A percentile compares a stretch with the other conserved stretches of the same genome.
Evolutionary conservation across 2,329 filamentous ascomycete species (phyloP).

Genomic region (Cercospora citrullina): DNA sequence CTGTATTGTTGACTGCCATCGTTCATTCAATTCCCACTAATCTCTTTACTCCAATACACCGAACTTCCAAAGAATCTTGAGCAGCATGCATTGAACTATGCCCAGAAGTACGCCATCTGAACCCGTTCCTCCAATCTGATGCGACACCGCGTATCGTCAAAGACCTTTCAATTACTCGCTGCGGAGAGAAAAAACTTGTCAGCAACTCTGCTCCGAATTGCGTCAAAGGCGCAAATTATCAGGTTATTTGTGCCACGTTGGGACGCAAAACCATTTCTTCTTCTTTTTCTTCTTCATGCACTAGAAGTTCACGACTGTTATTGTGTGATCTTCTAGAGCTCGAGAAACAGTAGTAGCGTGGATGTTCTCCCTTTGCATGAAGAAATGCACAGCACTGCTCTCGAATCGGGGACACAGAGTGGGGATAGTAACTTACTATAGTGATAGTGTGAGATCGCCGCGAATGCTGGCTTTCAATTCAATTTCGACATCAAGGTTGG

Average conservation of each 20-base stretch:
- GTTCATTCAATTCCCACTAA: not conserved
- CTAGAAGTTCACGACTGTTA: slow-evolving; percentile 19
- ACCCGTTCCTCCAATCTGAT: not conserved
- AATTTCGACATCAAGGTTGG: slow-evolving; percentile 81
- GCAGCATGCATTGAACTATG: not conserved
- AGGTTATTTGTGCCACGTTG: too few relatives aligned
- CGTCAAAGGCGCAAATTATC: too few relatives aligned
- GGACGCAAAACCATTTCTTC: too few relatives aligned
- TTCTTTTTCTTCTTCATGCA: slow-evolving; percentile 2
- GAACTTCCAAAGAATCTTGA: not conserved
- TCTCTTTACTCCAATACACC: not conserved
- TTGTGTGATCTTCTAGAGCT: slow-evolving; percentile 15
- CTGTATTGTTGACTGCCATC: not conserved
- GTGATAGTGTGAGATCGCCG: slow-evolving; percentile 75
- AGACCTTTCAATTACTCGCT: not conserved
- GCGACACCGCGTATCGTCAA: not conserved
- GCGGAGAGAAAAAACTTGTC: not conserved
- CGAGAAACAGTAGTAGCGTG: not conserved
- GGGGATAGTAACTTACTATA: slow-evolving; percentile 66
- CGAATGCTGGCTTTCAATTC: slow-evolving; percentile 83
- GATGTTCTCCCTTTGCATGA: not conserved
- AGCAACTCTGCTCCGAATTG: slow-evolving; percentile 3
- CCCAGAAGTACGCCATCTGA: not conserved
- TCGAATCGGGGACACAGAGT: not conserved
- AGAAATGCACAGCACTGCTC: not conserved